Base-by-base conservation (phyloP, 2,329 filamentous ascomycete species). In the Alternaria solani region DNA sequence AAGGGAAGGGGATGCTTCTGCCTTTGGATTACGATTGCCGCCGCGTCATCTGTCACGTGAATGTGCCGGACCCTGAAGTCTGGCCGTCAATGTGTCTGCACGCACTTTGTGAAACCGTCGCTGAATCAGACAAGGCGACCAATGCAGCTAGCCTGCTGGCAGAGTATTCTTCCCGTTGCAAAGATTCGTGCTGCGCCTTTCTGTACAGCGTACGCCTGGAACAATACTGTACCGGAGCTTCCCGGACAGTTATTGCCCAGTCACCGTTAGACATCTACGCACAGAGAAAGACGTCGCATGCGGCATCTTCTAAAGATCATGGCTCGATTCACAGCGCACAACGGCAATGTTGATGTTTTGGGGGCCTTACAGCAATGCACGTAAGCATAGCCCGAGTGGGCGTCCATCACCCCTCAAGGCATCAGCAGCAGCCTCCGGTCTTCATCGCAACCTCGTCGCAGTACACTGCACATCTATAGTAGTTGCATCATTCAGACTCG, bases 41-140 rank as follows among this genome's bases (percentile, higher is more conserved):
- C 58, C 58, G 58, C 58, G 58, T 61, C 58, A 61, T 61, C 54
- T 55, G 42, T 61, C 59, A 61, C 57, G 64, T 65, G 62, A 32
- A 25, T n/a, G 18, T 34, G 54, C 41, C 23, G 56, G 47, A 41
- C 54, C 59, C 54, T 41, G 51, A 57, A 51, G 38, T 52, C 42
- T 20, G 38, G 20, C 26, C 36, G 36, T 59, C 61, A 55, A 58
- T 58, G 53, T 56, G 54, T 57, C 55, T 23, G 58, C 55, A 59
- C 39, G 30, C 6, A 39, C 38, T 9, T 39, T 14, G 32, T 62
- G 62, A 63, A 63, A 62, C 62, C 52, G 43, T 20, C 43, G 23
- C 26, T 52, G 56, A 57, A 49, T 38, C 55, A 55, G 20, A 34
- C 42, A 46, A 43, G 36, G 23, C 28, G 23, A 41, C 14, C 18